Evolutionary conservation across 2,329 filamentous ascomycete genomes (phyloP), one percentile per base, ranked within the genome.

Genomic region (Alternaria solani): DNA sequence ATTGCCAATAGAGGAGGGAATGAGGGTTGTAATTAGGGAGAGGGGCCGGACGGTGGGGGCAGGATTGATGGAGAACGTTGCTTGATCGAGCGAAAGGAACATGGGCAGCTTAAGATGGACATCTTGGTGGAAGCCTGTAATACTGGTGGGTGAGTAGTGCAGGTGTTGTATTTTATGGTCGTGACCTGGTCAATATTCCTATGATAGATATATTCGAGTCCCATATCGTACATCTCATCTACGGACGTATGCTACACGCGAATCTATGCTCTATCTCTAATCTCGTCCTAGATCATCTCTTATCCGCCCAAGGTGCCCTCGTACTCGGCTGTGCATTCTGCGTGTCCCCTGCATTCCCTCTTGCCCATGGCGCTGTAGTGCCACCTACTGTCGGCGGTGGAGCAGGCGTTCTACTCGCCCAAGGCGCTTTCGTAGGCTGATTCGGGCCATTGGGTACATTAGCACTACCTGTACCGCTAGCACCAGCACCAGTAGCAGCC

Each of bases 21-120:
- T 90, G 66, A 86, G 93, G 67, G 88, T 99, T 44, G 91, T 98
- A 28, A 80, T 99, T 52, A 85, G 95, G 62, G 88, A 88, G 65
- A 88, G 88, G 52, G 95, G 95, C 1, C 87, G 90, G 68, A 98
- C 95, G 2, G 86, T 98, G 60, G 95, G 93, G 11, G 93, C 94
- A 38, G 95, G 95, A 2, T 81, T 97, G 64, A 79, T 98, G 69
- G 94, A 97, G 75, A 70, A 72, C 58, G 69, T 71, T 16, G 69
- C 69, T 7, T 69, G 51, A 26, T 5, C 28, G 23, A n/a, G 20
- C 48, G 25, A 20, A 20, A 8, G 5, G 7, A 30, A 34, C 7
- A 11, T 16, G 8, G 18, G 8, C 7, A 20, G 2, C 0, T 0
- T 9, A 9, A 14, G 34, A 55, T 11, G 1, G 18, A 5, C 7